Percentiles rank a stretch among this genome's conserved stretches.
Conservation (phyloP, 1,139 yeast genomes). For the Suhomyces taliae region DNA sequence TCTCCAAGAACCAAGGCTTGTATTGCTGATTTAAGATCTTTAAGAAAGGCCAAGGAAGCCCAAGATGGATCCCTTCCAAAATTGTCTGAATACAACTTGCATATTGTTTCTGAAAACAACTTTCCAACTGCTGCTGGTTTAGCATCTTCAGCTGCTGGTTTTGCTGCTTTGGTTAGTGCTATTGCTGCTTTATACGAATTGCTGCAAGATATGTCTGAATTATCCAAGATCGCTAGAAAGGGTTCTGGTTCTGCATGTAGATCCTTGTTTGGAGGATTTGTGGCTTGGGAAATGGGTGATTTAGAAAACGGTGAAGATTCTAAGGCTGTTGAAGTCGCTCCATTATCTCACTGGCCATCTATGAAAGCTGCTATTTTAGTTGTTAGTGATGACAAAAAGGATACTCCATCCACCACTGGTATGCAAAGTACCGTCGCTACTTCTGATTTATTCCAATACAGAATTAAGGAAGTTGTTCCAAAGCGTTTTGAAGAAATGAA, state of each 20-base stretch:
- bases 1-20: conserved; percentile 80
- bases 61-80: conserved; percentile 53
- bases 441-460: conserved; percentile 77
- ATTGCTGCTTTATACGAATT: conserved; percentile 79
- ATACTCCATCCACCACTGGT: conserved; percentile 91
- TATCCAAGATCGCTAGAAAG: conserved; percentile 91
- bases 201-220: conserved; percentile 78
- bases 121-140: conserved; percentile 99
- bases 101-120: conserved; percentile 90
- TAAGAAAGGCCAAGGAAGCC: conserved; percentile 59
- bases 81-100: conserved; percentile 65
- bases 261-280: conserved; percentile 94
- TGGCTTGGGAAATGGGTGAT: conserved; percentile 98
- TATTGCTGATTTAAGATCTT: conserved; percentile 66
- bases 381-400: conserved; percentile 90
- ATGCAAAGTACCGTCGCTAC: conserved; percentile 94
- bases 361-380: conserved; percentile 92
- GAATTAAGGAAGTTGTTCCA: conserved; percentile 83
- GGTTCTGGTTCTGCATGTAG: conserved; percentile 99
- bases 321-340: conserved; percentile 88
- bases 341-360: conserved; percentile 83
- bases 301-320: conserved; percentile 78
- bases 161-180: conserved; percentile 90
- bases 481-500: conserved; percentile 80
- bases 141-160: conserved; percentile 98